Evolutionary conservation across 805 yeast genomes (phyloP).

Genomic region (Starmerella stellata): DNA sequence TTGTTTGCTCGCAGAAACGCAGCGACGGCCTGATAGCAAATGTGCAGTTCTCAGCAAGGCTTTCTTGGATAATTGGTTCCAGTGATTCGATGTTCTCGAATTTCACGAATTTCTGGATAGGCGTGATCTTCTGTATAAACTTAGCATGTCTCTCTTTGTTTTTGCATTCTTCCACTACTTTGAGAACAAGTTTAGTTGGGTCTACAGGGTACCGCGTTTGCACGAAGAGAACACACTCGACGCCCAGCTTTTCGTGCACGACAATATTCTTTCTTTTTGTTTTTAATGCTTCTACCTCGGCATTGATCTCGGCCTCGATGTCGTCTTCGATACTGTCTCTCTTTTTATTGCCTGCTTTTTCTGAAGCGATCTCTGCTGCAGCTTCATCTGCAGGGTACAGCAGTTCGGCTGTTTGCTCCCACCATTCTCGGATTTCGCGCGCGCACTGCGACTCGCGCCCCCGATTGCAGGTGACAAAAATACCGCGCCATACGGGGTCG

Average conservation of each 20-base stretch:
- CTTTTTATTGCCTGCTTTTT: slow-evolving; percentile 29
- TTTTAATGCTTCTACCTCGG: slow-evolving; percentile 44
- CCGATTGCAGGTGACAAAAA: slow-evolving; percentile 76
- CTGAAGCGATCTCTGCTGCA: neutral
- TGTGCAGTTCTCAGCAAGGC: slow-evolving; percentile 38
- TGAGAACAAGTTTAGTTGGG: slow-evolving; percentile 53
- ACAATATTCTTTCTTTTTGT: slow-evolving; percentile 20
- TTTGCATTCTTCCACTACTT: slow-evolving; percentile 42
- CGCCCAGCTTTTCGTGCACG: slow-evolving; percentile 18
- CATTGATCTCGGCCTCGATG: slow-evolving; percentile 58
- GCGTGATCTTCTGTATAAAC: slow-evolving; percentile 62
- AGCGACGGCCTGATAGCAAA: slow-evolving; percentile 71
- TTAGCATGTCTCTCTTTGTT: slow-evolving; percentile 24
- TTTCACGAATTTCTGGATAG: slow-evolving; percentile 52
- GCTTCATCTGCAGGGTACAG: slow-evolving; percentile 4
- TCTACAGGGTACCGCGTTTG: slow-evolving; percentile 62
- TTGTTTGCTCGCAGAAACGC: slow-evolving; percentile 52
- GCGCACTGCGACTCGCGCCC: slow-evolving; percentile 38
- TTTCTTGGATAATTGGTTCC: slow-evolving; percentile 41
- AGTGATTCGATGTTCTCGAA: slow-evolving; percentile 41
- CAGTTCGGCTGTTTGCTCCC: slow-evolving; percentile 26
- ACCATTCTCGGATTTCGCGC: slow-evolving; percentile 15
- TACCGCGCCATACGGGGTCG: slow-evolving; percentile 74
- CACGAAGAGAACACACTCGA: slow-evolving; percentile 49
- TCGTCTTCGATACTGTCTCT: slow-evolving; percentile 26